Conservation (phyloP, 108 stramenopile species). For the Fragilariopsis cylindrus region DNA sequence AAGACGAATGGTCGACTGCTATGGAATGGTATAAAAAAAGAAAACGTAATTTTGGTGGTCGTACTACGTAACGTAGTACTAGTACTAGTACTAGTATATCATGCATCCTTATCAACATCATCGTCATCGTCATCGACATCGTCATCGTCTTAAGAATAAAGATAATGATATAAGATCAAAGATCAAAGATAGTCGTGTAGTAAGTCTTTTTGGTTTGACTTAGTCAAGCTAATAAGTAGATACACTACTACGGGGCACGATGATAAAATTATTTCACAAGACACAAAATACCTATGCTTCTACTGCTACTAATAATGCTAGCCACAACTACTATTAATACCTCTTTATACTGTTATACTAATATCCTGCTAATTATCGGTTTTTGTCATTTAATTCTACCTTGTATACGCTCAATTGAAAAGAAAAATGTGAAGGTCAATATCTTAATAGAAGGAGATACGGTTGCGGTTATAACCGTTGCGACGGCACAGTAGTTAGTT, state of each 20-base stretch:
- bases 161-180: neutral
- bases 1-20: constrained; percentile 34
- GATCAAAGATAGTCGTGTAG: neutral
- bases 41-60: constrained; percentile 70
- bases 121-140: neutral
- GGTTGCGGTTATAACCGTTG: neutral
- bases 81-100: too few species aligned
- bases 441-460: neutral
- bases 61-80: neutral
- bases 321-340: too few species aligned
- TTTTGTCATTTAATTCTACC: too few species aligned
- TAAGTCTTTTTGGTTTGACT: too few species aligned
- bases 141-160: neutral
- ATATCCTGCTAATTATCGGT: too few species aligned
- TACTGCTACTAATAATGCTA: too few species aligned
- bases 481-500: neutral
- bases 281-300: too few species aligned
- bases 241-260: too few species aligned
- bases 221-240: too few species aligned
- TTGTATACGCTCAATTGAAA: too few species aligned
- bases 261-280: too few species aligned
- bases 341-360: too few species aligned
- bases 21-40: constrained; percentile 62
- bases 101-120: neutral
- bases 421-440: neutral